Evolutionary conservation across 2,329 filamentous ascomycete genomes (phyloP), one percentile per base, ranked within the genome.

Genomic region (Clarireedia homoeocarpa): DNA sequence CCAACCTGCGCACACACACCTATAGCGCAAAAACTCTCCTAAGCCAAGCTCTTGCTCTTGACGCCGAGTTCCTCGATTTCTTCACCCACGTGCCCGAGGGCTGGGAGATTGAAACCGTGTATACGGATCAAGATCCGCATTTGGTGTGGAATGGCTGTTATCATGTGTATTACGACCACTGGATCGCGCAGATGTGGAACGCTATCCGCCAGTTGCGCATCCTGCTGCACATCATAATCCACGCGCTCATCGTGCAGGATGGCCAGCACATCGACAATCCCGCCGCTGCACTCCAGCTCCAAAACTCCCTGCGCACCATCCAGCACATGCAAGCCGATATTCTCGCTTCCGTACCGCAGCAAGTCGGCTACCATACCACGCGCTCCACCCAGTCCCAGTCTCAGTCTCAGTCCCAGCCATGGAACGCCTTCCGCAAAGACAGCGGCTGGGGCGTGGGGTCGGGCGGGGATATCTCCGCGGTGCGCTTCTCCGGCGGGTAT

Each of bases 151-250:
- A 67, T 48, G 62, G 65, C 2, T 58, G 54, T 12, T 69, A 66
- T 44, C 62, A 69, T 27, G 45, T 64, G 1, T 67, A 69, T 42
- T 46, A 56, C 5, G 61, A 68, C 34, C 49, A 53, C 7, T 66
- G 63, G 65, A 59, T 65, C n/a, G 55, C 62, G 2, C 64, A 65
- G 36, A 55, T 67, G 17, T 67, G 62, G 63, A 69, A 69, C 36
- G 60, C 53, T 2, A 62, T 65, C 38, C 57, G 65, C 2, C 60
- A 58, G 4, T 56, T 61, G 26, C 51, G 65, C 5, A 64, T 68
- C 10, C 39, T 67, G 2, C 51, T 68, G 0, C 59, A 67, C 34
- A 63, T 66, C 47, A 56, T 55, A 5, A 60, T 69, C 20, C 53
- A 59, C 27, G 56, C 57, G 12, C 59, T 62, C n/a, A 51, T 68